Conservation (phyloP, 75 land plant genomes). For the Picea sitchensis region DNA sequence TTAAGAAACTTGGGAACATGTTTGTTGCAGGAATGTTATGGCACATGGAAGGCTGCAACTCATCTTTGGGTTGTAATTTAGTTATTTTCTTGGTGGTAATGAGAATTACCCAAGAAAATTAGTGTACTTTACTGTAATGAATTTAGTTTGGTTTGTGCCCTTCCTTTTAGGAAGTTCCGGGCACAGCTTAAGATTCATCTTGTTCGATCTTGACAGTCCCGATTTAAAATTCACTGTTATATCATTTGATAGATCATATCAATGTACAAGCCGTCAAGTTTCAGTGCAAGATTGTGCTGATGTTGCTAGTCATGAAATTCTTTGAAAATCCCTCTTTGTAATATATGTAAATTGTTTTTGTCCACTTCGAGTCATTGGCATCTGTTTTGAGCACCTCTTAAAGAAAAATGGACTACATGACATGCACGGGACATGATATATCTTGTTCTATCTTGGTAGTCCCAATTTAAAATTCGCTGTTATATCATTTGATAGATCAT, state of each 20-base stretch:
- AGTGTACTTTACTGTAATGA: neutral
- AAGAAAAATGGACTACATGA: neutral
- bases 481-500: neutral
- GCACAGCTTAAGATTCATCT: neutral
- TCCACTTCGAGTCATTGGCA: neutral
- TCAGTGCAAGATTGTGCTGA: neutral
- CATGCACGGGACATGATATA: neutral
- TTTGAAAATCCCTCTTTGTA: neutral
- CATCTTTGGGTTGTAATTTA: neutral
- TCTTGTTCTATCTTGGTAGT: neutral
- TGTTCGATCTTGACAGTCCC: neutral
- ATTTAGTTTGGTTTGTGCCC: neutral
- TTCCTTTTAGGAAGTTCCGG: neutral
- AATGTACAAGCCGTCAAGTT: neutral
- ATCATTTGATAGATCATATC: neutral
- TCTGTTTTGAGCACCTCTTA: neutral
- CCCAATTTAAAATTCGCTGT: neutral
- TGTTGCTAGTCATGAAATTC: neutral
- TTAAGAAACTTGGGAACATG: too few species aligned
- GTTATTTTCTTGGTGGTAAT: conserved; percentile 2
- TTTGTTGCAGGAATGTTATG: neutral
- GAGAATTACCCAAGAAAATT: neutral
- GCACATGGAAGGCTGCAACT: neutral
- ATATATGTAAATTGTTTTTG: neutral
- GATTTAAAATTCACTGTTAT: neutral